Evolutionary conservation across 148 eudicot species (phyloP), one percentile per base, ranked within the genome.

Genomic region (Rhododendron vialii): DNA sequence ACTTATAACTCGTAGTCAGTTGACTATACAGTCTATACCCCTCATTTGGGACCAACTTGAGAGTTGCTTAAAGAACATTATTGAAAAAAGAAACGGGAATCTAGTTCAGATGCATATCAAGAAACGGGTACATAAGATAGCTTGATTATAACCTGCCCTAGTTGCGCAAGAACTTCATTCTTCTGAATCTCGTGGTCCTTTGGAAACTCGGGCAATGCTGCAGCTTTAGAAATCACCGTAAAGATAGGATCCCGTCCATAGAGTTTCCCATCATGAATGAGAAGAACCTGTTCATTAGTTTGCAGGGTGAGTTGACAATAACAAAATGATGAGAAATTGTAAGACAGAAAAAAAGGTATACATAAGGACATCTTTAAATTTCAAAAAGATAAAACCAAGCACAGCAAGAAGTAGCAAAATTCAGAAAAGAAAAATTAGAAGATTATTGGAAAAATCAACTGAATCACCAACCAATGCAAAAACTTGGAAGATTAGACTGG

Each of bases 221-320:
- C 94, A 86, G 96, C 98, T 90, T 89, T 95, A 89, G 94, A 95
- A 53, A 97, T 93, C 48, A 94, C 94, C 85, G 89, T 85, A 91
- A 93, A 94, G 51, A 97, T 51, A 88, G 94, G 90, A 84, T 97
- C 98, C 65, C 98, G 93, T 28, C 99, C 99, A 92, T 92, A 95
- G 33, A 97, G 91, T 89, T 93, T 97, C 83, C 94, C 95, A 89
- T 95, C 98, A 92, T 97, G 98, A 89, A 95, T 89, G 93, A 97
- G 92, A 84, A 94, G 90, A 91, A 91, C 89, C 99, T 97, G 98
- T 86, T 82, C 81, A 86, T 63, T 84, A 85, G 86, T 35, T 75
- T 89, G 45, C 75, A 83, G 69, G 83, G 73, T 80, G 71, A 76
- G 74, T 51, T 50, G 83, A 17, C 80, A 67, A 69, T 11, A 73